Evolutionary conservation across 1,284 basidiomycete species (phyloP).

Genomic region (Takashimella koratensis): DNA sequence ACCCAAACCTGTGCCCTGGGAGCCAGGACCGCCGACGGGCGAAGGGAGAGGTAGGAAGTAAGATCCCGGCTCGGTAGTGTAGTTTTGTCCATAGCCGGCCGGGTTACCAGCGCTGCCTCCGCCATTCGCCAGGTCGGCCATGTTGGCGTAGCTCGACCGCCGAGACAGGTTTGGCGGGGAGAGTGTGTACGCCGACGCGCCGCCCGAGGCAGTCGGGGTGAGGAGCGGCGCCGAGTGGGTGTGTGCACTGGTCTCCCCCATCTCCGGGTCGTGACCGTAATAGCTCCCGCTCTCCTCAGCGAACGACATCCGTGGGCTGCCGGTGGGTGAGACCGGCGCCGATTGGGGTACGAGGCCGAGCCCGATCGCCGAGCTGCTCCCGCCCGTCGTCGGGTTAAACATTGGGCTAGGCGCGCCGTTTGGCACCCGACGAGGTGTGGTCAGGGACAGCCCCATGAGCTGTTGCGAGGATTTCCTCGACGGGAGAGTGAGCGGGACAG

Average conservation of each 20-base stretch:
- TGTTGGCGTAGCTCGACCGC: slow-evolving; percentile 32
- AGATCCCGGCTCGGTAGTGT: slow-evolving; percentile 14
- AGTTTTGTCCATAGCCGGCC: too few species aligned
- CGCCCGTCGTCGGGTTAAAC: background rate
- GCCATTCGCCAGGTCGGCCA: slow-evolving; percentile 4
- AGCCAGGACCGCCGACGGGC: background rate
- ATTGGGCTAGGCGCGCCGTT: background rate
- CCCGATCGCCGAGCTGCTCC: background rate
- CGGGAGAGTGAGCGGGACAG: slow-evolving; percentile 33
- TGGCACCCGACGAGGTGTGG: background rate
- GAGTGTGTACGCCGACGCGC: background rate
- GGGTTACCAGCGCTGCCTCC: background rate
- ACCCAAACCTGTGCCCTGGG: background rate
- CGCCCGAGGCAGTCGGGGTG: background rate
- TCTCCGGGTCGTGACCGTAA: slow-evolving; percentile 4
- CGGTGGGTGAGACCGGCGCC: slow-evolving; percentile 8
- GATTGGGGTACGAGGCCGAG: background rate
- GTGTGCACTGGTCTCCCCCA: background rate
- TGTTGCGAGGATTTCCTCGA: slow-evolving; percentile 38
- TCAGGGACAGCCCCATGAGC: slow-evolving; percentile 14
- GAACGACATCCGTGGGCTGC: slow-evolving; percentile 6
- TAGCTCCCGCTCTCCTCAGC: background rate
- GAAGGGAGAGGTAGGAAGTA: slow-evolving; percentile 28
- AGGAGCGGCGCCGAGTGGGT: background rate
- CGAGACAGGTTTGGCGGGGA: slow-evolving; percentile 33